Percentiles rank a stretch among this genome's conserved stretches.
These are phyloP conservation scores for Clavispora vitiphila DNA, from an alignment of 805 yeast genomes.

Conservation along the genomic window DNA sequence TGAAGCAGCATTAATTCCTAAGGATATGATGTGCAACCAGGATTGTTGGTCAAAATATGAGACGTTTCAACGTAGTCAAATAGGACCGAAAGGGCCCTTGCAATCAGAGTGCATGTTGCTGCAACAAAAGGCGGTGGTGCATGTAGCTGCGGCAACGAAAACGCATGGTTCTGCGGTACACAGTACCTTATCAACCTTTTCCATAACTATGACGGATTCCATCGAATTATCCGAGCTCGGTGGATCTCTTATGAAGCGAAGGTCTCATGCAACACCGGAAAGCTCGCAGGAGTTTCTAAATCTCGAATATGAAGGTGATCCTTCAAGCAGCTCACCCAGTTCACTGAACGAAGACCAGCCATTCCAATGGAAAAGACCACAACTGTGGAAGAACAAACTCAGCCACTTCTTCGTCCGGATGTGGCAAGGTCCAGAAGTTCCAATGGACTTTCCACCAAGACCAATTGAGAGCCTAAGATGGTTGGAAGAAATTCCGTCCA, in stretches of 20 bases:
- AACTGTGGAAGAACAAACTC: slow-evolving; percentile 1
- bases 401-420: slow-evolving; percentile 23
- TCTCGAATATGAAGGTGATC: not conserved
- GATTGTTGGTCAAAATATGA: too few species aligned
- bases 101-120: too few species aligned
- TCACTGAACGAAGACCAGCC: too few species aligned
- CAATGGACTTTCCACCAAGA: slow-evolving; percentile 45
- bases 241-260: not conserved
- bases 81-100: too few species aligned
- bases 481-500: slow-evolving; percentile 42
- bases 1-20: too few species aligned
- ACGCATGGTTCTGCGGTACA: not conserved
- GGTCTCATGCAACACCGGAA: not conserved
- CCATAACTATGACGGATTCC: not conserved
- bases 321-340: not conserved
- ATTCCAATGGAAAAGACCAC: not conserved
- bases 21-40: too few species aligned
- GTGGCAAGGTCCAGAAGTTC: slow-evolving; percentile 54
- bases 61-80: too few species aligned
- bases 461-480: slow-evolving; percentile 20
- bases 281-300: not conserved
- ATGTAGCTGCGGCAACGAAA: too few species aligned
- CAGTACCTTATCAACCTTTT: not conserved
- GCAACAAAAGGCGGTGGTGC: too few species aligned
- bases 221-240: not conserved